Conservation (phyloP, 345 rosid genomes). For the Alliaria petiolata region DNA sequence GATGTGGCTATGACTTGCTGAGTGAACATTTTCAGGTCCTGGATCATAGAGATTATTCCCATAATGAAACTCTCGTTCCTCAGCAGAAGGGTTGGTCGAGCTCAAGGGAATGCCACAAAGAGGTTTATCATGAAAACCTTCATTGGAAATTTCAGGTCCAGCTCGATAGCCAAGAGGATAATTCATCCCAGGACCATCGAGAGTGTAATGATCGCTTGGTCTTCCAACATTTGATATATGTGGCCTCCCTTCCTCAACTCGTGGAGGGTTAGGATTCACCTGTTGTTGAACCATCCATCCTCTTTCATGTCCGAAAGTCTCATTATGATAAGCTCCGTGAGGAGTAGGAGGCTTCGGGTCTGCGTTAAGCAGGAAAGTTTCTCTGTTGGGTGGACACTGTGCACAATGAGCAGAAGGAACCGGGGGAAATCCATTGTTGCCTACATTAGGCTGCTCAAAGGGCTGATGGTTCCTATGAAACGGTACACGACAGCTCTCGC, state of each 20-base stretch:
- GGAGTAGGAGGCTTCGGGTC: slow-evolving; percentile 50
- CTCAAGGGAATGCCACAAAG: slow-evolving; percentile 35
- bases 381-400: slow-evolving; percentile 59
- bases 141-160: slow-evolving; percentile 60
- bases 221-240: slow-evolving; percentile 59
- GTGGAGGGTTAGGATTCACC: slow-evolving; percentile 45
- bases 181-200: slow-evolving; percentile 61
- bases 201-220: slow-evolving; percentile 54
- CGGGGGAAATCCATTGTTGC: slow-evolving; percentile 52
- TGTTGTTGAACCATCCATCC: slow-evolving; percentile 75
- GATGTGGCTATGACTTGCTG: slow-evolving; percentile 50
- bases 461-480: slow-evolving; percentile 58
- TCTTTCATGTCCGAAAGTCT: slow-evolving; percentile 60
- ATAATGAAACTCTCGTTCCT: slow-evolving; percentile 49
- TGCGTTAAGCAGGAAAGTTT: slow-evolving; percentile 46
- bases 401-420: slow-evolving; percentile 41
- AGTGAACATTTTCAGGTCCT: slow-evolving; percentile 55
- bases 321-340: slow-evolving; percentile 50
- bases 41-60: slow-evolving; percentile 56
- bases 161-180: slow-evolving; percentile 56
- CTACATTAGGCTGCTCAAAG: slow-evolving; percentile 59
- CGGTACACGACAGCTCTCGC: slow-evolving; percentile 61
- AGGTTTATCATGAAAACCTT: slow-evolving; percentile 60
- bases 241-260: slow-evolving; percentile 61
- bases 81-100: slow-evolving; percentile 42